These are phyloP conservation scores for Macadamia tetraphylla DNA, from an alignment of 164 flowering plant genomes.

Conservation along the genomic window DNA sequence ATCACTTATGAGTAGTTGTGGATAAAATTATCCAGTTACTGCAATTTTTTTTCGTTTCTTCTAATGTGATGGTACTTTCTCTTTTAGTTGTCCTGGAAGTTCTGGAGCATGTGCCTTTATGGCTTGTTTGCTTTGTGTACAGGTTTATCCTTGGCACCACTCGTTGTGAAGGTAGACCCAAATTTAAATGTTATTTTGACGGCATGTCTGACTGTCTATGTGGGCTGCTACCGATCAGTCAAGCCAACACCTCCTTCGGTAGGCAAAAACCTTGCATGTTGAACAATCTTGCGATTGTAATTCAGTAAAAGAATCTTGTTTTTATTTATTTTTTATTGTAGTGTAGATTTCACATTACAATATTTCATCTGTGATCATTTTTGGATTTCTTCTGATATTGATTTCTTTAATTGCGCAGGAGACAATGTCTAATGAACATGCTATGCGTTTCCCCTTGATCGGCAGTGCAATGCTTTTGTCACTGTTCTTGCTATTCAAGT, in stretches of 20 bases:
- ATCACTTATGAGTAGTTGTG: no score
- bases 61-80: not conserved
- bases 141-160: conserved; percentile 90
- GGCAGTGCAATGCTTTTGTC: conserved; percentile 97
- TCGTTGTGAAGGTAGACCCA: conserved; percentile 79
- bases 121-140: conserved; percentile 16
- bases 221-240: conserved; percentile 92
- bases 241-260: conserved; percentile 96
- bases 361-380: not conserved
- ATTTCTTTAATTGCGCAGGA: conserved; percentile 47
- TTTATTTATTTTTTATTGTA: not conserved
- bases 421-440: conserved; percentile 97
- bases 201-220: conserved; percentile 84
- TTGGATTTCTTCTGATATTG: not conserved
- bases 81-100: not conserved
- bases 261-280: conserved; percentile 23
- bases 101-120: not conserved
- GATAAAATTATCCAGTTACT: no score
- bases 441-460: conserved; percentile 94
- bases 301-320: no score
- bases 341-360: not conserved
- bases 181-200: conserved; percentile 92
- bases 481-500: conserved; percentile 89
- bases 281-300: not conserved
- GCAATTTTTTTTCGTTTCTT: no score